Conservation (phyloP, 2,329 filamentous ascomycete species). For the Mycocentrospora acerina region DNA sequence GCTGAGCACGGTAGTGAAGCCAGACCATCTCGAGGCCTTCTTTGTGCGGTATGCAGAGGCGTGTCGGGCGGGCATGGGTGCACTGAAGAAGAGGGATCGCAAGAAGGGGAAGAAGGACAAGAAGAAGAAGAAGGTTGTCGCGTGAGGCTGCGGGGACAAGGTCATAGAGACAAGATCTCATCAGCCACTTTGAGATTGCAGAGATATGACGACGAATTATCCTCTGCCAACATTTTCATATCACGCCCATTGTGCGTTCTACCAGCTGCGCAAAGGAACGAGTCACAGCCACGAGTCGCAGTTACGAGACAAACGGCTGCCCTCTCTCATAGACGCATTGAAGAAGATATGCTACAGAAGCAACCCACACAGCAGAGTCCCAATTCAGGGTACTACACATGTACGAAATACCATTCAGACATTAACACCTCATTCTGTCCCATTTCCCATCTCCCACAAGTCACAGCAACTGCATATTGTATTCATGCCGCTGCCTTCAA, state of each 20-base stretch:
- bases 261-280: too few relatives aligned
- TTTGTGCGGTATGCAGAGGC: constrained; percentile 85
- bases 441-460: not conserved
- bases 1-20: constrained; percentile 78
- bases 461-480: not conserved
- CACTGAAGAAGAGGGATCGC: constrained; percentile 88
- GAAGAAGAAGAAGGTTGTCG: constrained; percentile 61
- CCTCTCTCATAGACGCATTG: too few relatives aligned
- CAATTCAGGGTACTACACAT: too few relatives aligned
- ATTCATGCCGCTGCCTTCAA: not conserved
- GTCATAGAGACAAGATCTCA: too few relatives aligned
- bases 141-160: constrained; percentile 9
- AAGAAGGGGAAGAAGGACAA: constrained; percentile 82
- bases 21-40: constrained; percentile 75
- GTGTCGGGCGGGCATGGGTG: constrained; percentile 85
- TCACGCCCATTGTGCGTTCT: too few relatives aligned
- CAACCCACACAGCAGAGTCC: too few relatives aligned
- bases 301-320: too few relatives aligned
- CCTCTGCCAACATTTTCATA: too few relatives aligned
- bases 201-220: not conserved
- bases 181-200: too few relatives aligned
- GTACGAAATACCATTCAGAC: not conserved
- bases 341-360: too few relatives aligned
- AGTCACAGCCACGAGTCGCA: too few relatives aligned
- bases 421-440: not conserved